These are phyloP conservation scores for Mycena amicta DNA, from an alignment of 768 basidiomycete genomes.

Conservation along the genomic window DNA sequence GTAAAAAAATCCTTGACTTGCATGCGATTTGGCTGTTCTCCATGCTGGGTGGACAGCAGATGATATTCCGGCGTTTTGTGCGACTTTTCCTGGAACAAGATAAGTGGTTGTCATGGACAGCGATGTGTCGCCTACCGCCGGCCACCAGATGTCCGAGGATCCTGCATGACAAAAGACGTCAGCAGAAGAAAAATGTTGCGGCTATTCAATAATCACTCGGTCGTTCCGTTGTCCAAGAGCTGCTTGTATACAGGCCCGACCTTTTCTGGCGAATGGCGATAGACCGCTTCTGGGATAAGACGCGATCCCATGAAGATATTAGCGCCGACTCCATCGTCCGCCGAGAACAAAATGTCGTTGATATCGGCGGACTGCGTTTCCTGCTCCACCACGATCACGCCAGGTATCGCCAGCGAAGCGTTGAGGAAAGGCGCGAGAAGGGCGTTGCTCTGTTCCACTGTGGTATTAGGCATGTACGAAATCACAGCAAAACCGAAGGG, in stretches of 20 bases:
- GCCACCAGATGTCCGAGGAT: conserved; percentile 25
- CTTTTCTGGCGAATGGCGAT: conserved; percentile 14
- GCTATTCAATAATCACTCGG: conserved; percentile 5
- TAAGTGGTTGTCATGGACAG: not conserved
- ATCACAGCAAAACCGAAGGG: conserved; percentile 25
- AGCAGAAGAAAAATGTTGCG: not conserved
- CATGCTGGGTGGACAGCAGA: conserved; percentile 28
- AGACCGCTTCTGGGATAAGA: conserved; percentile 20
- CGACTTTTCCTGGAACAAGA: conserved; percentile 25
- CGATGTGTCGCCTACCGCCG: conserved; percentile 3
- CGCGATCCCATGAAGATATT: conserved; percentile 23
- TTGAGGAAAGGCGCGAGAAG: conserved; percentile 27
- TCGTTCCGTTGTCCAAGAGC: conserved; percentile 23
- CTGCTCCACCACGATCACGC: conserved; percentile 10
- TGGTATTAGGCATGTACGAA: conserved; percentile 11
- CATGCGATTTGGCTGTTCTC: conserved; percentile 5
- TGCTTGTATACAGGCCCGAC: conserved; percentile 27
- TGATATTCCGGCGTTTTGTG: conserved; percentile 34
- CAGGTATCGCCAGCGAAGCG: conserved; percentile 22
- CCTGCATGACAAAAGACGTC: conserved; percentile 1
- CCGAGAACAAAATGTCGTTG: conserved; percentile 18
- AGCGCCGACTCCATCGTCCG: conserved; percentile 18
- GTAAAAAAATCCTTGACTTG: not conserved
- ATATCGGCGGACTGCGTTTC: conserved; percentile 3
- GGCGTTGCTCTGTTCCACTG: conserved; percentile 16